Evolutionary conservation across 805 yeast genomes (phyloP), one percentile per base, ranked within the genome.

Genomic region (Schwanniomyces occidentalis): DNA sequence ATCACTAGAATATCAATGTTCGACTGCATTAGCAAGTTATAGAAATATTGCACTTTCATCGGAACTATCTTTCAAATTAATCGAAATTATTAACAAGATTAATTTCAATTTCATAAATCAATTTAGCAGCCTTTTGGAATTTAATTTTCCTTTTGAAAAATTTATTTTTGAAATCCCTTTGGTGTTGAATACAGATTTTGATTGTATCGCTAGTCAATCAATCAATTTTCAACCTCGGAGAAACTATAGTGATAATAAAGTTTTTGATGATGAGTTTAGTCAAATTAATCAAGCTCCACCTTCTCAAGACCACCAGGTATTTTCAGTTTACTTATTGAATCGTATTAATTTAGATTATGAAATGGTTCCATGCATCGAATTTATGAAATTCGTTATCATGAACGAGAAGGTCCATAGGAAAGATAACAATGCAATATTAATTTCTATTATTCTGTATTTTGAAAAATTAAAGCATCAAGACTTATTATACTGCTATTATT

Each of bases 1-100:
- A n/a, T 38, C 51, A 2, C 37, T 51, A 22, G 45, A 52, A 4
- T 42, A 39, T 31, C 55, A 51, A 24, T 24, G 35, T 16, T n/a
- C 24, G 12, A 22, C 15, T 19, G 38, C 32, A 14, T 27, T 48
- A 12, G 34, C 36, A 9, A 37, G 41, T 6, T 32, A 42, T 15
- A 18, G 26, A 6, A 38, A 37, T 16, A 3, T 24, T 8, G 24
- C 10, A 32, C 20, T 37, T 9, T 14, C 18, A 13, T 10, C 9
- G 5, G 37, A 36, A 8, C 30, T 35, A 7, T 17, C 32, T 8
- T 7, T 34, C 6, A 21, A 38, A 12, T 18, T 46, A 13, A 22
- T 45, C n/a, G 27, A 27, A 8, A n/a, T 22, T 10, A 32, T 43
- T 27, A 37, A 34, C 24, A 5, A 9, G 2, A 14, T 19, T 5